A percentile compares a stretch with the other conserved stretches of the same genome.
phyloP scores from a whole-genome alignment of 805 yeast genomes.

The Hanseniaspora jakobsenii region DNA sequence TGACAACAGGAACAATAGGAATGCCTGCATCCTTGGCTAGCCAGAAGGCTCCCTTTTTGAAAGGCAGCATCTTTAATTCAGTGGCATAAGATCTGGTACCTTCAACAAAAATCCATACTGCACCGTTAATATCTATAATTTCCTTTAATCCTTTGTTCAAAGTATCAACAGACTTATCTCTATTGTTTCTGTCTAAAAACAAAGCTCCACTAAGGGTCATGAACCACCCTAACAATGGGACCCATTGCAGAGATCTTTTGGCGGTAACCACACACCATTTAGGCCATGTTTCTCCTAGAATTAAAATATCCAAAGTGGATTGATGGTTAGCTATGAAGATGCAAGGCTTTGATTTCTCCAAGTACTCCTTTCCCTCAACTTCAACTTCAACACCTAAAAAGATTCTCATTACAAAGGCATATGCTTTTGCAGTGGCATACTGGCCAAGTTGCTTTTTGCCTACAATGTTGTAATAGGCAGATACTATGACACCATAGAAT shows the following conservation, averaged over 20 bases:
- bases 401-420: conserved; percentile 48
- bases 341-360: conserved; percentile 51
- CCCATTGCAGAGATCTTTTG: conserved; percentile 65
- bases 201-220: conserved; percentile 85
- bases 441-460: conserved; percentile 77
- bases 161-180: conserved; percentile 62
- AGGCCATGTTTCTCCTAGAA: conserved; percentile 77
- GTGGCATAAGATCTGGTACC: conserved; percentile 83
- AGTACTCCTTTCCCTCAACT: conserved; percentile 51
- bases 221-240: conserved; percentile 95
- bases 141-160: conserved; percentile 55
- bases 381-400: conserved; percentile 59
- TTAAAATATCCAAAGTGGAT: conserved; percentile 69
- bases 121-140: conserved; percentile 53
- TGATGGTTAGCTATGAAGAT: conserved; percentile 82
- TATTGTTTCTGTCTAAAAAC: conserved; percentile 72
- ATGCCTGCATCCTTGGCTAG: conserved; percentile 85
- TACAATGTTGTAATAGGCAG: conserved; percentile 48
- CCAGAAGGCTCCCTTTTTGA: conserved; percentile 97
- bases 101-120: conserved; percentile 87
- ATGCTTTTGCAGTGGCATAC: conserved; percentile 79
- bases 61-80: conserved; percentile 62
- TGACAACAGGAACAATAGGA: conserved; percentile 81
- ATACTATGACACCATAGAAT: conserved; percentile 64
- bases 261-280: conserved; percentile 86